Evolutionary conservation across 768 basidiomycete species (phyloP), one percentile per base, ranked within the genome.

Genomic region (Tricholoma furcatifolium): DNA sequence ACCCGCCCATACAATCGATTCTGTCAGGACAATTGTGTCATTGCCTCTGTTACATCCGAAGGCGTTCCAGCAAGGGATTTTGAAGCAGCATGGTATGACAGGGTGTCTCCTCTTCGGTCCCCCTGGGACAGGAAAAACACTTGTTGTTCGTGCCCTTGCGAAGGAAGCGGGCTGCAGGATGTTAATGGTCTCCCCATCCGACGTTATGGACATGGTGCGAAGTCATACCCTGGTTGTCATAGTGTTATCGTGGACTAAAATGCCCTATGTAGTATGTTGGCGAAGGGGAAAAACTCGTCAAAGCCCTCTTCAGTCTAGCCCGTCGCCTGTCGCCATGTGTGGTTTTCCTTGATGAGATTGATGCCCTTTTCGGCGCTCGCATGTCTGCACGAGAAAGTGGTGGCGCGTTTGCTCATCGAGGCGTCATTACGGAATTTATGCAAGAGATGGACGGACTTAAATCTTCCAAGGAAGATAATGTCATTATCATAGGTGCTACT

Each of bases 391-490:
- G 87, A 10, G 88, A 90, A 47, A 85, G 84, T 36, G 90, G 88
- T 8, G 85, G 92, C 50, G 84, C 83, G 11, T 79, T 88, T 61
- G 91, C 92, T 5, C 93, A 96, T 62, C 78, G 93, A 36, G 88
- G 91, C 41, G 83, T 95, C 47, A 88, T 91, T 65, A 93, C 91
- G 9, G 90, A 94, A 67, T 93, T 93, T 67, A 93, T 94, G 91
- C 90, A 91, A 64, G 93, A 96, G 66, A 96, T 98, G 93, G 94
- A 98, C 62, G 94, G 94, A 2, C 72, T 98, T 53, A 88, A 84
- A 65, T 81, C 88, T 8, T 86, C 84, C 24, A 80, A 79, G 57
- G 88, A 93, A 49, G 84, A 90, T 57, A 83, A 83, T 56, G 84
- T 97, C 51, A 87, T 96, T 51, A 86, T 98, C 44, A 93, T 98